A percentile compares a stretch with the other conserved stretches of the same genome.
Conservation (phyloP, 2,329 filamentous ascomycete genomes). For the Paracamarosporium sp. region DNA sequence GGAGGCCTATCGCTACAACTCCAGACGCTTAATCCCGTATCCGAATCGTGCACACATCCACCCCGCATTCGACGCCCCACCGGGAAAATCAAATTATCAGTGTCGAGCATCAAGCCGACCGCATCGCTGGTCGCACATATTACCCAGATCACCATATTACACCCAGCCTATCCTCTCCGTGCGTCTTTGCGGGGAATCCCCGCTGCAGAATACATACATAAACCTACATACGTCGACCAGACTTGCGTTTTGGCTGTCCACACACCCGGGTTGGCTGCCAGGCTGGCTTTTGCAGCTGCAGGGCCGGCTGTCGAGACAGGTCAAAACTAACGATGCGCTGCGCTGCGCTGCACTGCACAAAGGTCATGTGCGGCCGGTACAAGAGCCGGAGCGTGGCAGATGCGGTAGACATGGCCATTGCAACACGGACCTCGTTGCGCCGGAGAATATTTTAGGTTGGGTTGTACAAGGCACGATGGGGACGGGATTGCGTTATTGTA, state of each 20-base stretch:
- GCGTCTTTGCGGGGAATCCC: constrained; percentile 24
- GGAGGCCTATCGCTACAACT: too few relatives aligned
- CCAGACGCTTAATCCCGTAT: too few relatives aligned
- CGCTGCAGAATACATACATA: background rate
- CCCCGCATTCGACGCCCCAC: constrained; percentile 16
- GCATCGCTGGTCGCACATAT: constrained; percentile 9
- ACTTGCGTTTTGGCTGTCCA: background rate
- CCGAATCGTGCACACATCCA: background rate
- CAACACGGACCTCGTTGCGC: constrained; percentile 10
- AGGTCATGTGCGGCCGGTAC: background rate
- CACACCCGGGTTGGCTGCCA: background rate
- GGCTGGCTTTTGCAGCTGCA: background rate
- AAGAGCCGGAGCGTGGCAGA: background rate
- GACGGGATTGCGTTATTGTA: constrained; percentile 15
- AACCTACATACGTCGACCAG: background rate
- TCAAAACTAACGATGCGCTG: too few relatives aligned
- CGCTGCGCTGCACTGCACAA: background rate
- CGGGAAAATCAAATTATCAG: constrained; percentile 13
- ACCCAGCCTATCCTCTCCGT: constrained; percentile 9
- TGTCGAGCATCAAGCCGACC: background rate
- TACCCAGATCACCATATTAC: constrained; percentile 15
- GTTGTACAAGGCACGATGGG: constrained; percentile 13
- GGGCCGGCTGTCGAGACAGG: too few relatives aligned
- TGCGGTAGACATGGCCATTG: background rate
- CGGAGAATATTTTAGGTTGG: constrained; percentile 17